Evolutionary conservation across 2,329 filamentous ascomycete genomes (phyloP), one percentile per base, ranked within the genome.

Genomic region (Verticillium nubilum): DNA sequence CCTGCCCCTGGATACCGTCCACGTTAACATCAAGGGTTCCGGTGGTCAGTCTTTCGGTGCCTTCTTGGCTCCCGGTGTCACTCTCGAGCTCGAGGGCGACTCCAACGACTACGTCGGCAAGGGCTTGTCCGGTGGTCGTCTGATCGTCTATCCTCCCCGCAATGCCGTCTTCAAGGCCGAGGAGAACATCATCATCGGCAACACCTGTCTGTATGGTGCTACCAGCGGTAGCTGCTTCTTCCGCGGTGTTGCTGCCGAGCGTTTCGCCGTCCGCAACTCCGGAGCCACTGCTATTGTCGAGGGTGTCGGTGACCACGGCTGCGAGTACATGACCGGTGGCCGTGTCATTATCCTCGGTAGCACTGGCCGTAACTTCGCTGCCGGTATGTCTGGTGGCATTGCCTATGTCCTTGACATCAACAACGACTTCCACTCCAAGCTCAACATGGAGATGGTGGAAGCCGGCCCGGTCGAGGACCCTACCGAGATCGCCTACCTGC

Each of bases 271-370:
- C 65, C 90, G 94, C 67, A 98, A 98, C 81, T 97, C 94, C 1
- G 94, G 94, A 77, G 94, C 91, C 56, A 96, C 89, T 28, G 92
- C 94, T n/a, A 91, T 98, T 65, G 93, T 97, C 63, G 94, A 98
- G 77, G 94, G 94, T 77, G 86, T 96, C 65, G 94, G 94, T 81
- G 94, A 98, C 74, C 94, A 98, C 73, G 91, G 92, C 63, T 97
- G 93, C 72, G 94, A 98, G 82, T 98, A 98, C 84, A 98, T 98
- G 94, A 97, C 94, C 69, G 94, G 94, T 73, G 94, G 94, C 72
- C 91, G 93, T 71, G 83, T 97, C 56, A 80, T 98, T 64, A 84
- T 96, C 69, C 84, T 98, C 54, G 94, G 94, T 60, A 86, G 85
- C 69, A 97, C 92, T 71, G 94, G 94, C 53, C 93, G 94, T 68